Base-by-base conservation (phyloP, 2,329 filamentous ascomycete genomes). In the Metarhizium anisopliae region DNA sequence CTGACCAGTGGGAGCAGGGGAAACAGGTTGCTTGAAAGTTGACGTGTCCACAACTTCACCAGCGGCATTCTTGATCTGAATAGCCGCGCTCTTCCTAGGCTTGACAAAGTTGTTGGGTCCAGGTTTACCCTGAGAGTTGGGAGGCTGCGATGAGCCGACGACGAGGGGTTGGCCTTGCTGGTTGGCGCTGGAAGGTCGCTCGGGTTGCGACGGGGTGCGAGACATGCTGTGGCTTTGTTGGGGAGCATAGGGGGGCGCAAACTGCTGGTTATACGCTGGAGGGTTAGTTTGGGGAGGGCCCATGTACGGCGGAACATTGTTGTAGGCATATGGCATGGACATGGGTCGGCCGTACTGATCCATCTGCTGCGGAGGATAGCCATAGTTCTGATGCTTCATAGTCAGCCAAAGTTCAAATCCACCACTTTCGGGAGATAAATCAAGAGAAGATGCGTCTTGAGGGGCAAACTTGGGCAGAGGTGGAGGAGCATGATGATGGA, bases 11-110 rank as follows among this genome's bases (percentile, higher is more conserved):
- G 81, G 77, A 3, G 78, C 77, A 6, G 83, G 80, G 2, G 83
- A 82, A 2, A 78, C 72, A 3, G 82, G 81, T 0, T 80, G 70
- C 68, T 83, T 83, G 59, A 81, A 73, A 55, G 73, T 82, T 68
- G 75, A 89, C 74, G 78, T 81, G 63, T 90, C 84, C 13, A 96
- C 76, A 35, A 84, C 82, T 67, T 94, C 90, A 59, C 90, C 92
- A 55, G 86, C 81, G 35, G 86, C 81, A 65, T 90, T 89, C 77
- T 90, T 95, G 77, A 96, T 96, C 51, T 85, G 78, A 61, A 96
- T 87, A 1, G 87, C 85, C 51, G 84, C 85, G 70, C 83, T 90
- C 77, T 87, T 89, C 68, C 77, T 78, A 36, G 74, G 75, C 64
- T 78, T 82, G 68, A 74, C 68, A 57, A 81, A 80, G 57, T 70